These are phyloP conservation scores for Inosperma sp. DNA, from an alignment of 768 basidiomycete species.

Conservation along the genomic window DNA sequence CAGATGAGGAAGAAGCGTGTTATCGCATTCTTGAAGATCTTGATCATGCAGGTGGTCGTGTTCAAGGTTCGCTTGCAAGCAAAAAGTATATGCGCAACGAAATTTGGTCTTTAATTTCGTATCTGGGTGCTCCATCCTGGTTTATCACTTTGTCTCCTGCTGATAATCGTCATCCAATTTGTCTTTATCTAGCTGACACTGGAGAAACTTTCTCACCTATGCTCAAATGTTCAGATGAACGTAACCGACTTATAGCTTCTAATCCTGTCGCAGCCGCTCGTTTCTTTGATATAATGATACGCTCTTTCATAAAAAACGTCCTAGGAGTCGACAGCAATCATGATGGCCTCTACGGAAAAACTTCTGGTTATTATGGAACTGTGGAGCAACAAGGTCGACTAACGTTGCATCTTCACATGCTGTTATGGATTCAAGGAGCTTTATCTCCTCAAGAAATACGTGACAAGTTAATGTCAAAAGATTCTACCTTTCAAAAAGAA, in stretches of 20 bases:
- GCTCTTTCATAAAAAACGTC: slow-evolving; percentile 23
- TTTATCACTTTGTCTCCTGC: slow-evolving; percentile 19
- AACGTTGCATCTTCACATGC: slow-evolving; percentile 35
- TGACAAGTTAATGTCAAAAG: slow-evolving; percentile 21
- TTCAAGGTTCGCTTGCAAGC: slow-evolving; percentile 19
- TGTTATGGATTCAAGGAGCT: slow-evolving; percentile 33
- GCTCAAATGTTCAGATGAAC: slow-evolving; percentile 4
- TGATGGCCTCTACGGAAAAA: slow-evolving; percentile 8
- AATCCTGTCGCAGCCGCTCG: slow-evolving; percentile 29
- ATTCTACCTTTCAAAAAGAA: slow-evolving; percentile 21
- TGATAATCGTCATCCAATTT: slow-evolving; percentile 29
- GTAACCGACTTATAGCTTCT: slow-evolving; percentile 11
- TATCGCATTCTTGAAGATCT: slow-evolving; percentile 21
- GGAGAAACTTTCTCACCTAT: slow-evolving; percentile 14
- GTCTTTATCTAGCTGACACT: slow-evolving; percentile 26
- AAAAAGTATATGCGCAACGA: slow-evolving; percentile 25
- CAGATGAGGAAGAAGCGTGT: slow-evolving; percentile 18
- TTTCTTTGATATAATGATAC: slow-evolving; percentile 25
- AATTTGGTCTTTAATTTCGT: slow-evolving; percentile 9
- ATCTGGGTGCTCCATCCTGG: background rate
- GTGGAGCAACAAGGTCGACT: slow-evolving; percentile 36
- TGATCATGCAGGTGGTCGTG: slow-evolving; percentile 17
- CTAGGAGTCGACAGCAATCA: slow-evolving; percentile 2
- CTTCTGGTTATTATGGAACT: slow-evolving; percentile 11
- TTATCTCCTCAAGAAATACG: slow-evolving; percentile 32